Conservation (phyloP, 164 flowering plant genomes). For the Annona squamosa region DNA sequence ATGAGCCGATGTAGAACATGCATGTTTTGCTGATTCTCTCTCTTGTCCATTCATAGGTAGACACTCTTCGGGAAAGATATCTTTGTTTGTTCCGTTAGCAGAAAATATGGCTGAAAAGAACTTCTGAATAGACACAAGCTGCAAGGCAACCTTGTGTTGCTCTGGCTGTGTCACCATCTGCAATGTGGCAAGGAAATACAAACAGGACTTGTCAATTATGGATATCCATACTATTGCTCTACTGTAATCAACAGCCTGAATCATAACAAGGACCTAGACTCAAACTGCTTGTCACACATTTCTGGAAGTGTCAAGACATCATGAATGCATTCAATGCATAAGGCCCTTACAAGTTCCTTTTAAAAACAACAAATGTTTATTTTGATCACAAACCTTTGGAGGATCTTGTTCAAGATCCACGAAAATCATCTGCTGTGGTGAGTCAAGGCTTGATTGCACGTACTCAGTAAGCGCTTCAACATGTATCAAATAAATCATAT, state of each 20-base stretch:
- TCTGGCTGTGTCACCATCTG: constrained; percentile 49
- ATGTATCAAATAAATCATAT: constrained; percentile 82
- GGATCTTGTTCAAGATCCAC: constrained; percentile 86
- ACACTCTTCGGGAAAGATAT: constrained; percentile 10
- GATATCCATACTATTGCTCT: background rate
- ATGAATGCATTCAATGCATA: background rate
- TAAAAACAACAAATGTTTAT: background rate
- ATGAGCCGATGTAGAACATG: constrained; percentile 14
- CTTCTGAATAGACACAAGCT: constrained; percentile 50
- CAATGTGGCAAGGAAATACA: constrained; percentile 9
- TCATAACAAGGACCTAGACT: background rate
- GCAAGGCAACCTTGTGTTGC: constrained; percentile 28
- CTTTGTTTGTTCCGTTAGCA: constrained; percentile 19
- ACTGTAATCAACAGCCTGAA: background rate
- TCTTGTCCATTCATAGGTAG: constrained; percentile 3
- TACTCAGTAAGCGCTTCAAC: constrained; percentile 48
- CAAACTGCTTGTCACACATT: background rate
- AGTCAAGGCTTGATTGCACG: constrained; percentile 46
- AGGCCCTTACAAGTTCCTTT: background rate
- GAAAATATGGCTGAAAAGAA: constrained; percentile 44
- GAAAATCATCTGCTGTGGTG: constrained; percentile 32
- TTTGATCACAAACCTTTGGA: constrained; percentile 48
- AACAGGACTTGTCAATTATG: background rate
- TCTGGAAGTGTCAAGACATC: background rate
- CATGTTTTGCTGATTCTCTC: constrained; percentile 7